Evolutionary conservation across 129 eudicot genomes (phyloP), one percentile per base, ranked within the genome.

Genomic region (Escallonia rubra): DNA sequence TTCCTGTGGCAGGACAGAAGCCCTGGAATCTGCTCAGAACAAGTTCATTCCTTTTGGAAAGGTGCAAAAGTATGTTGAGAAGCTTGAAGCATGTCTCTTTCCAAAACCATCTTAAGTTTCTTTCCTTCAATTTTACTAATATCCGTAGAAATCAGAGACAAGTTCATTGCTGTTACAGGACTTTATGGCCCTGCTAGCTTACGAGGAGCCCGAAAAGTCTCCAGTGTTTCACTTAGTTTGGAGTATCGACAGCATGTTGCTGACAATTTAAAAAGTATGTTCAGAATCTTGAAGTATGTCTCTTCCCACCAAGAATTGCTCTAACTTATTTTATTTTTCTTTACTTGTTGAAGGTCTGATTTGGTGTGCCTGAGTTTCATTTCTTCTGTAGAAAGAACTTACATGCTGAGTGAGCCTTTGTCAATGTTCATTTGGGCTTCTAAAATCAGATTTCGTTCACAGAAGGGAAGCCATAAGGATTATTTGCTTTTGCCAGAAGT

Each of bases 171-270:
- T 69, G 45, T 0, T 77, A 56, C 74, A 92, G 98, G 98, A 92
- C 55, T 84, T 86, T 51, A 76, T 92, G 91, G 91, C 88, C 38
- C 72, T 92, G 43, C 76, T 92, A 55, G 98, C 96, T 67, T 92
- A 92, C 41, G 90, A 84, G 53, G 96, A 92, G 68, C 98, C 98
- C 59, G 90, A 92, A 66, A 92, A 80, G 51, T 89, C 96, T 14
- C 98, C 98, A 23, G 78, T 92, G 98, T 89, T 89, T 72, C 88
- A 12, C 80, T 92, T 48, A 84, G 91, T 80, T 58, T 43, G 15
- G 98, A 92, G 61, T 81, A 86, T 57, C 78, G 89, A 68, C 90
- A 92, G 63, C 80, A 86, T 56, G 86, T 89, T 68, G 95, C 84
- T 10, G 96, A 92, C 62, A 82, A 76, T 77, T 80, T 92, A 77